Percentiles rank a stretch among this genome's conserved stretches.
Evolutionary conservation across 2,329 filamentous ascomycete species (phyloP).

Genomic region (Claviceps spartinae): DNA sequence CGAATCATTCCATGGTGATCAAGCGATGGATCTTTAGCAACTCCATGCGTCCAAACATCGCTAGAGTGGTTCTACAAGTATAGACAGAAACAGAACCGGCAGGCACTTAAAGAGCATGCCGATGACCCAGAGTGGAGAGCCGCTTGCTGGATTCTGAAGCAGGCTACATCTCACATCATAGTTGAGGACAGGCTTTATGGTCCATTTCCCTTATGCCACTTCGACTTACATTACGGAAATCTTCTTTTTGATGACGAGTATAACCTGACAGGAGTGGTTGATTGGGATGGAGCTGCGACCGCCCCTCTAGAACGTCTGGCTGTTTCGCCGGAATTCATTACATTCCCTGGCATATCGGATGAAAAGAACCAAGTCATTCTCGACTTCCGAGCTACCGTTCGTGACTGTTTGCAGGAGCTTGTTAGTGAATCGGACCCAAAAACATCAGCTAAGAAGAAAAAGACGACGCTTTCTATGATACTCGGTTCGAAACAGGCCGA

Average conservation of each 20-base stretch:
- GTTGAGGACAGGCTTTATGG: slow-evolving; percentile 5
- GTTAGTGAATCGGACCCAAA: slow-evolving; percentile 1
- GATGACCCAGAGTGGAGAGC: slow-evolving; percentile 5
- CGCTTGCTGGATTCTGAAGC: slow-evolving; percentile 5
- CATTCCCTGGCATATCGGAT: slow-evolving; percentile 3
- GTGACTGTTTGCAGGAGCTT: slow-evolving; percentile 4
- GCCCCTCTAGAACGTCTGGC: neutral
- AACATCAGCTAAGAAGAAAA: neutral
- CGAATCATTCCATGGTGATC: slow-evolving; percentile 4
- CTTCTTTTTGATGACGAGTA: slow-evolving; percentile 6
- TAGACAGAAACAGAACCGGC: neutral
- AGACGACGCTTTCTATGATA: slow-evolving; percentile 5
- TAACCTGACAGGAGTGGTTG: slow-evolving; percentile 3
- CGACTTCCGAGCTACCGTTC: slow-evolving; percentile 1
- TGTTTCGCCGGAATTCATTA: slow-evolving; percentile 3
- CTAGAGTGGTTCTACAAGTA: slow-evolving; percentile 2
- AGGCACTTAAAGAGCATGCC: slow-evolving; percentile 1
- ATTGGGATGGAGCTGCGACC: slow-evolving; percentile 1
- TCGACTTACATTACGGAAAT: slow-evolving; percentile 6
- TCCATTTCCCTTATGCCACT: slow-evolving; percentile 5
- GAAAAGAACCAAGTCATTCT: slow-evolving; percentile 4
- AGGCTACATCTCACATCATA: slow-evolving; percentile 4
- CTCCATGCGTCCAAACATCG: slow-evolving; percentile 2
- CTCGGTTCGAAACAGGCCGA: slow-evolving; percentile 4
- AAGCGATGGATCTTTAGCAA: neutral